These are phyloP conservation scores for Chlorella sorokiniana DNA, from an alignment of 139 green algal species.

Conservation along the genomic window DNA sequence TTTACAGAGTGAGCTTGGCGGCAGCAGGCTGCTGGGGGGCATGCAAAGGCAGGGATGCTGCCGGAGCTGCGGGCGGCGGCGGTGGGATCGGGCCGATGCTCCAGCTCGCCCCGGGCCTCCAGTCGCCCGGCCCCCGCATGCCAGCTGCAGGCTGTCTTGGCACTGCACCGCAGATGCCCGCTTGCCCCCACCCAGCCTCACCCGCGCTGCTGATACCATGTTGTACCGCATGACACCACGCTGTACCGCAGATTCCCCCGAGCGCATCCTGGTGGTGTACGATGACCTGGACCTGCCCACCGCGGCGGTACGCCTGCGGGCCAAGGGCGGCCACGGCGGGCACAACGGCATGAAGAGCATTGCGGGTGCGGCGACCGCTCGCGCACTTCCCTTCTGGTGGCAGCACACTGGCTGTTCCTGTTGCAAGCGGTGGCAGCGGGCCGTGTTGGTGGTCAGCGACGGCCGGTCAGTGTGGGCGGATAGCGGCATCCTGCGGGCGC, in stretches of 20 bases:
- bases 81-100: background rate
- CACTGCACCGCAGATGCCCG: too few species aligned
- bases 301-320: conserved; percentile 64
- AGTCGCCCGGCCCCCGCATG: too few species aligned
- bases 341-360: conserved; percentile 96
- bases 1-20: conserved; percentile 82
- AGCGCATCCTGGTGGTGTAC: conserved; percentile 75
- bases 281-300: conserved; percentile 86
- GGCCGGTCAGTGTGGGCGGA: too few species aligned
- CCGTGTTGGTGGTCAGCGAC: too few species aligned
- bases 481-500: too few species aligned
- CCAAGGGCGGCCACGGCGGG: conserved; percentile 87
- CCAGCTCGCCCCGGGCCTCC: too few species aligned
- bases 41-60: too few species aligned
- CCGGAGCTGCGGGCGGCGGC: background rate
- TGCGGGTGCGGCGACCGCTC: background rate
- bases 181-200: too few species aligned
- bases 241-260: conserved; percentile 37
- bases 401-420: background rate
- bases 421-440: too few species aligned
- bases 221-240: background rate
- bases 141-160: too few species aligned
- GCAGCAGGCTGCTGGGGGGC: too few species aligned
- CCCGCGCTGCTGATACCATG: too few species aligned
- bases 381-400: background rate